Evolutionary conservation across 306 rosid genomes (phyloP), one percentile per base, ranked within the genome.

Genomic region (Pyrus betulifolia): DNA sequence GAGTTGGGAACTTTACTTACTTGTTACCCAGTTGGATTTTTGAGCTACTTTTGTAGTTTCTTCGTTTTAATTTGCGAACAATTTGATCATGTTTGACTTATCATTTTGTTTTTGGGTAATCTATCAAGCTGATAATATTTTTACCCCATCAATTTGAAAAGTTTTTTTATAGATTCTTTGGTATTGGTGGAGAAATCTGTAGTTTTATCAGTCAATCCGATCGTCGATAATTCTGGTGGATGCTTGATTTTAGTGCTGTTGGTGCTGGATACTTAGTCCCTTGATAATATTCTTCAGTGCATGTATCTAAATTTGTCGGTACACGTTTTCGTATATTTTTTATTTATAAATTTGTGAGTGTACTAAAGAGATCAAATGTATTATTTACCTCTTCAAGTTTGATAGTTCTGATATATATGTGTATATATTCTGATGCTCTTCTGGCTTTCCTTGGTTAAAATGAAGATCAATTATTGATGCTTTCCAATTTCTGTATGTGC

Each of bases 1-100:
- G 58, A 76, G 68, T 60, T 84, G 70, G 54, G 75, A 67, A 70
- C 71, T 77, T 62, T n/a, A 79, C 84, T 90, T 85, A 74, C 85
- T 49, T 83, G 44, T 69, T 42, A n/a, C 55, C 11, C 19, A 31
- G 70, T 74, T 79, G 54, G 78, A 75, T 78, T 69, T 59, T 33
- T 76, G 40, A 58, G 80, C 74, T 72, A 42, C 35, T 66, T 31
- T 54, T 66, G 78, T 65, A 61, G 31, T 79, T 54, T n/a, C 19
- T 28, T 58, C 31, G 27, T 19, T 13, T 11, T 25, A 33, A 14
- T 44, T 11, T 44, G 49, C 15, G 3, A 44, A 44, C 49, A 44
- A 27, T 11, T 19, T 23, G 8, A 46, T 31, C 58, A 30, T 23
- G 70, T 25, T 65, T 65, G 67, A 64, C 68, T 52, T 23, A 21